phyloP scores from a whole-genome alignment of 306 rosid species.

The Cajanus cajan region DNA sequence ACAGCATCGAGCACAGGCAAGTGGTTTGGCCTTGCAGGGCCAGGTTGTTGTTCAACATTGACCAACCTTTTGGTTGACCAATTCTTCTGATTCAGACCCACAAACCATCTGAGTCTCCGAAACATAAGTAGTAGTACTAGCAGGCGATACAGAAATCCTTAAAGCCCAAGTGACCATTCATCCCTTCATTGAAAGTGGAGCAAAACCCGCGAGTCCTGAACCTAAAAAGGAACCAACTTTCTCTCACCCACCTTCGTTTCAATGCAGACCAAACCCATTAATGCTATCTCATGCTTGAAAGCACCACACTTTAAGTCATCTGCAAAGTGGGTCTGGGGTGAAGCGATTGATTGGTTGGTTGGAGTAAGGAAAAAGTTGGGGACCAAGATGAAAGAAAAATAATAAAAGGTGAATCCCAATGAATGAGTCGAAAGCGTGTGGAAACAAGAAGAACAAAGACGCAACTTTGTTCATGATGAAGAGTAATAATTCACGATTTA shows the following conservation, averaged over 20 bases:
- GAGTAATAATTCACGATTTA: slow-evolving; percentile 21
- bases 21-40: slow-evolving; percentile 49
- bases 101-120: slow-evolving; percentile 69
- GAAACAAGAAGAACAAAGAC: slow-evolving; percentile 14
- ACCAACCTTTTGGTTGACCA: slow-evolving; percentile 65
- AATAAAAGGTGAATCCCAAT: background rate
- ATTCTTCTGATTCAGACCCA: slow-evolving; percentile 61
- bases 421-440: slow-evolving; percentile 31
- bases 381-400: background rate
- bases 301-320: slow-evolving; percentile 1
- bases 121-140: slow-evolving; percentile 57
- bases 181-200: slow-evolving; percentile 35
- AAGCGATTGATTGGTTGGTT: slow-evolving; percentile 29
- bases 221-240: slow-evolving; percentile 38
- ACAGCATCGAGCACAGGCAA: slow-evolving; percentile 63
- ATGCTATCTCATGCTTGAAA: slow-evolving; percentile 7
- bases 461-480: slow-evolving; percentile 27
- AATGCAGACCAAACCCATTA: slow-evolving; percentile 33
- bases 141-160: slow-evolving; percentile 22
- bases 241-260: slow-evolving; percentile 21
- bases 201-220: slow-evolving; percentile 27
- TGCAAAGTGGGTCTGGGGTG: slow-evolving; percentile 30
- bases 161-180: slow-evolving; percentile 37
- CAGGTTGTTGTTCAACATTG: slow-evolving; percentile 55
- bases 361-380: slow-evolving; percentile 1